These are phyloP conservation scores for Termitomyces sp. DNA, from an alignment of 768 basidiomycete species.

Conservation along the genomic window DNA sequence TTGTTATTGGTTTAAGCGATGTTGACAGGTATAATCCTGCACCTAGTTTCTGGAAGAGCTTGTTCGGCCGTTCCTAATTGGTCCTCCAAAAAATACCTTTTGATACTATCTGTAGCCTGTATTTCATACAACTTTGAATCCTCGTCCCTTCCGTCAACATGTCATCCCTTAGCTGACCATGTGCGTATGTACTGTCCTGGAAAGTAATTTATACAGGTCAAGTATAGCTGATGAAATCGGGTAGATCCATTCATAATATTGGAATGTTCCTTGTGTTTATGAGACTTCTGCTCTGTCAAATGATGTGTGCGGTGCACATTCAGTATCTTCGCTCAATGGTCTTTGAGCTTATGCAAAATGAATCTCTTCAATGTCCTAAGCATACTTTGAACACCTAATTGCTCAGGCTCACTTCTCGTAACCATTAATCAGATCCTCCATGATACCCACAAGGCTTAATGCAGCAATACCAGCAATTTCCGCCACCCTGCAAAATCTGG, in stretches of 20 bases:
- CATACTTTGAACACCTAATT: not conserved
- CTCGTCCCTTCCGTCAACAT: not conserved
- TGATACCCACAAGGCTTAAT: not conserved
- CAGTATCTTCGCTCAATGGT: too few species aligned
- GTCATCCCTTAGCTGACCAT: not conserved
- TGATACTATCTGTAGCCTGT: not conserved
- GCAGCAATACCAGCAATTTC: not conserved
- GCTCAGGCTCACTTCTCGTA: not conserved
- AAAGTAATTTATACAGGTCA: too few species aligned
- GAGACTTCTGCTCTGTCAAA: not conserved
- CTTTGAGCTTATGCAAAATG: not conserved
- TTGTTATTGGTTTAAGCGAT: conserved; percentile 39
- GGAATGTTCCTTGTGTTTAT: not conserved
- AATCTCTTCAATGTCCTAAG: not conserved
- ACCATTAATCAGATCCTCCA: not conserved
- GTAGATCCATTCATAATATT: not conserved
- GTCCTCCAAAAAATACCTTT: not conserved
- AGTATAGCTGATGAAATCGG: not conserved
- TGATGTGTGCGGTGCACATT: too few species aligned
- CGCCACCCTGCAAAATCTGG: not conserved
- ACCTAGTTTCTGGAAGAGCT: conserved; percentile 34
- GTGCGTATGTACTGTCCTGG: too few species aligned
- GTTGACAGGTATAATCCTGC: conserved; percentile 27
- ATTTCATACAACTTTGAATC: not conserved
- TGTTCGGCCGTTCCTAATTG: conserved; percentile 7